These are phyloP conservation scores for Diaporthe batatas DNA, from an alignment of 2,329 filamentous ascomycete species.

Conservation along the genomic window DNA sequence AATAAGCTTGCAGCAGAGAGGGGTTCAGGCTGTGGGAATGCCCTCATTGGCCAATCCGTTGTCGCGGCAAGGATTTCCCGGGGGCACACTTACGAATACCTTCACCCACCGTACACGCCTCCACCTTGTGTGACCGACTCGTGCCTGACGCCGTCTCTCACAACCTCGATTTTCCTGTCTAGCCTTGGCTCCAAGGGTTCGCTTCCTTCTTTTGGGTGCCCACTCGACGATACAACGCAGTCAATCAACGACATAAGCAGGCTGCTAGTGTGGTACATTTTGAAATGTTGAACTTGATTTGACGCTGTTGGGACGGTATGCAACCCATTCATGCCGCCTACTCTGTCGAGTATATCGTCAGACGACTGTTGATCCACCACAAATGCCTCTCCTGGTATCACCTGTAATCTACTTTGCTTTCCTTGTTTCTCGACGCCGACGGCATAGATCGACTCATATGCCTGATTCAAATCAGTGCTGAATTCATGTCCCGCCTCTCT, in stretches of 20 bases:
- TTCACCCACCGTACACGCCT: slow-evolving; percentile 7
- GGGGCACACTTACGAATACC: slow-evolving; percentile 36
- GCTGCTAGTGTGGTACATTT: neutral
- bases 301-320: slow-evolving; percentile 1
- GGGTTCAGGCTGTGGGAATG: slow-evolving; percentile 2
- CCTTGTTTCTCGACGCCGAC: slow-evolving; percentile 38
- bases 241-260: neutral
- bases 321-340: neutral
- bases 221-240: neutral
- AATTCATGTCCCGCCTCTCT: slow-evolving; percentile 29
- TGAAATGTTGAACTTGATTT: slow-evolving; percentile 4
- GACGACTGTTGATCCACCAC: neutral
- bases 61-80: no score
- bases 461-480: slow-evolving; percentile 36
- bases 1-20: slow-evolving; percentile 38
- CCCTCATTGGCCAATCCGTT: slow-evolving; percentile 31
- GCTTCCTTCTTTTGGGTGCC: no score
- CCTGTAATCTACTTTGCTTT: slow-evolving; percentile 23
- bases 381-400: slow-evolving; percentile 41
- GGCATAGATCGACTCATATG: slow-evolving; percentile 32
- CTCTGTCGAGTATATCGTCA: slow-evolving; percentile 30
- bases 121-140: slow-evolving; percentile 4
- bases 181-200: slow-evolving; percentile 1
- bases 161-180: neutral
- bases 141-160: slow-evolving; percentile 38